Conservation (phyloP, 139 green algal species). For the Asterochloris erici region DNA sequence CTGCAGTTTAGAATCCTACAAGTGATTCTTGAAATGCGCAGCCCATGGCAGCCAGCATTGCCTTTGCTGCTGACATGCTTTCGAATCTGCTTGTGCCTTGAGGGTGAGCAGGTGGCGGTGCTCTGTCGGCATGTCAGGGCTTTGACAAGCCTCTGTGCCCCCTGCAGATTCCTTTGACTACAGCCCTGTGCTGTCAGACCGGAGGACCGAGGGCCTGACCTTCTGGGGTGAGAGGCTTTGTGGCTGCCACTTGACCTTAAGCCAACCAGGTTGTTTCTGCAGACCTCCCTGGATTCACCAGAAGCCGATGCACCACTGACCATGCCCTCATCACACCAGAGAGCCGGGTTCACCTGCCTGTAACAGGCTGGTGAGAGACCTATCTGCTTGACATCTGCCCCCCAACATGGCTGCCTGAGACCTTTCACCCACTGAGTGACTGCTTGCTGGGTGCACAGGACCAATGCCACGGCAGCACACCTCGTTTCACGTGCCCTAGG, state of each 20-base stretch:
- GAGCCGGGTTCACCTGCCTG: conserved; percentile 62
- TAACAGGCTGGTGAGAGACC: conserved; percentile 48
- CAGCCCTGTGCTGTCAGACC: neutral
- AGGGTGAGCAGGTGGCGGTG: neutral
- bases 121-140: neutral
- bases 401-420: neutral
- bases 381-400: neutral
- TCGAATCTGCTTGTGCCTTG: neutral
- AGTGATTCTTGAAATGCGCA: no score
- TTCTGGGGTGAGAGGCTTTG: neutral
- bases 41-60: no score
- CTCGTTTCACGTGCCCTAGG: conserved; percentile 70
- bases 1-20: no score
- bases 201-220: neutral
- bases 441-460: conserved; percentile 33
- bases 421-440: neutral
- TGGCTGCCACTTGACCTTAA: neutral
- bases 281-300: conserved; percentile 91
- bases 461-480: conserved; percentile 62
- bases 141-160: no score
- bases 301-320: conserved; percentile 72
- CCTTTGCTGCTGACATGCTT: neutral
- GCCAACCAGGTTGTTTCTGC: neutral
- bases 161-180: neutral
- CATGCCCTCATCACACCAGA: conserved; percentile 90